Conservation (phyloP, 75 land plant species). For the Cupressus sempervirens region DNA sequence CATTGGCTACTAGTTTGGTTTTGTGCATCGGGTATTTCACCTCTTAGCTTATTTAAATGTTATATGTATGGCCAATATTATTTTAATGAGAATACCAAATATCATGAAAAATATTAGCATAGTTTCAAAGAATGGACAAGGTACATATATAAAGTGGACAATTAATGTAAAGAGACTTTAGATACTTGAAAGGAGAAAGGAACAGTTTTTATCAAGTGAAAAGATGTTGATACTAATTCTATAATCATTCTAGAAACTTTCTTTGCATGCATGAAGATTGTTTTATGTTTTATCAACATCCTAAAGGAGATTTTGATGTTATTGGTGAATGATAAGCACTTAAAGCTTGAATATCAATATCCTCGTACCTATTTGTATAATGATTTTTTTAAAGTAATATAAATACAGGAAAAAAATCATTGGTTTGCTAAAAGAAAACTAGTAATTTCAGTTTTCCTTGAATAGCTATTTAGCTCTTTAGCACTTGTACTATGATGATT, state of each 20-base stretch:
- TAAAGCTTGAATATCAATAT: neutral
- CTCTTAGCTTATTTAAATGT: neutral
- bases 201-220: neutral
- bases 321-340: neutral
- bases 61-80: neutral
- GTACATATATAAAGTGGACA: neutral
- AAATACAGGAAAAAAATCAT: neutral
- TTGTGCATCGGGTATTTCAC: conserved; percentile 75
- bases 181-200: neutral
- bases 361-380: neutral
- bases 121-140: neutral
- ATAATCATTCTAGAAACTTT: neutral
- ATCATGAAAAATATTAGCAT: neutral
- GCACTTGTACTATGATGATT: neutral
- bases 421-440: neutral
- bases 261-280: neutral
- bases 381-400: neutral
- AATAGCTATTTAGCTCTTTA: neutral
- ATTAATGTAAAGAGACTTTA: neutral
- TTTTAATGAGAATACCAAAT: neutral
- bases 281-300: neutral
- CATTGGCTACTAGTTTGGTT: conserved; percentile 81
- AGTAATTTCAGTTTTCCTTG: neutral
- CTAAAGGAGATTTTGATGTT: neutral
- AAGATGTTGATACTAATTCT: neutral